Conservation (phyloP, 2,329 filamentous ascomycete genomes). For the Neurospora sp. region DNA sequence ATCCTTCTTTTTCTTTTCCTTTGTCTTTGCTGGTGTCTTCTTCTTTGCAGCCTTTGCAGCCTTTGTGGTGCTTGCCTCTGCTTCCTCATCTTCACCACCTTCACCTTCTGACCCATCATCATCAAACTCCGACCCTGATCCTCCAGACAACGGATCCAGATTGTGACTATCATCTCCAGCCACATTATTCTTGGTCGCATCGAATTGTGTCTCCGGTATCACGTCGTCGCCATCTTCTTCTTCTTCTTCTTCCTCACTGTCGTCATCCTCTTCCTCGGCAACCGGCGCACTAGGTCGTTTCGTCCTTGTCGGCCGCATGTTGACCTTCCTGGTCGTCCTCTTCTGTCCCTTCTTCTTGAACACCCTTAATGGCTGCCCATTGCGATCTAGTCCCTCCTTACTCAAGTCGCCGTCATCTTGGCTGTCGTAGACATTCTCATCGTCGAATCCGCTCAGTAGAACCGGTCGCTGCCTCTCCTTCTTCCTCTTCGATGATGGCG, state of each 20-base stretch:
- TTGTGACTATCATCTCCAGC: conserved; percentile 16
- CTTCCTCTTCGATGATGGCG: background rate
- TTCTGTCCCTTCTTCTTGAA: conserved; percentile 84
- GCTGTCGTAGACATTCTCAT: conserved; percentile 50
- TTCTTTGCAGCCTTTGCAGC: conserved; percentile 12
- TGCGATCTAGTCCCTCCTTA: conserved; percentile 31
- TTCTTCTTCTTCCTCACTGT: conserved; percentile 21
- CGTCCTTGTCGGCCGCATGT: conserved; percentile 46
- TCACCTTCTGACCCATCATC: conserved; percentile 24
- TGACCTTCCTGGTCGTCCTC: conserved; percentile 60
- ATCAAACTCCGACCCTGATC: conserved; percentile 33
- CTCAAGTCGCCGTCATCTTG: conserved; percentile 33
- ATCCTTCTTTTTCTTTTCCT: conserved; percentile 14
- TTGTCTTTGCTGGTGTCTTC: conserved; percentile 12
- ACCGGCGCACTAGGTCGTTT: conserved; percentile 34
- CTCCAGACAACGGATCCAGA: conserved; percentile 25
- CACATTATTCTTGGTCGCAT: conserved; percentile 14
- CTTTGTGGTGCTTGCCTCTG: conserved; percentile 18
- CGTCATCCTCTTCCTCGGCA: conserved; percentile 18
- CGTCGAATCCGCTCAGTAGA: conserved; percentile 53
- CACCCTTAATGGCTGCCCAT: conserved; percentile 49
- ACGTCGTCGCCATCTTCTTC: conserved; percentile 18
- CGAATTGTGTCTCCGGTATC: conserved; percentile 30
- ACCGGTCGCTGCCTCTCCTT: conserved; percentile 20
- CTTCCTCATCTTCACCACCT: conserved; percentile 23